These are phyloP conservation scores for Saccharomyces hybrid DNA, from an alignment of 1,139 yeast species.

Conservation along the genomic window DNA sequence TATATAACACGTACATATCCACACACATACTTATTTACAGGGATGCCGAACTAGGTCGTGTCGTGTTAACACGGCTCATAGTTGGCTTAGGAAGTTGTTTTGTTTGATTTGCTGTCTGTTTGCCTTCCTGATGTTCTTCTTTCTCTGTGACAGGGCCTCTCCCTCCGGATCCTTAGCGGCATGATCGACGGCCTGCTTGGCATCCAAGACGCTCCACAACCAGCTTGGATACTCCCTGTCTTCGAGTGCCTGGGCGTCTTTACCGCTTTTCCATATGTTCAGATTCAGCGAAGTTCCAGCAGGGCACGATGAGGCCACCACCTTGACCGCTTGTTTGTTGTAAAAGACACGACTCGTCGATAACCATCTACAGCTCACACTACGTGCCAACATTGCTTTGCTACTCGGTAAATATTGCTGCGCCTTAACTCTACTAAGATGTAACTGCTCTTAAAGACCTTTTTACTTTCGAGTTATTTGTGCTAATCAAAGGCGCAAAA, in stretches of 20 bases:
- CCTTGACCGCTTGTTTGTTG: background rate
- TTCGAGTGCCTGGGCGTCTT: slow-evolving; percentile 83
- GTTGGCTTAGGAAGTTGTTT: slow-evolving; percentile 55
- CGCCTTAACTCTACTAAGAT: background rate
- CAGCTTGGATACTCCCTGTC: slow-evolving; percentile 90
- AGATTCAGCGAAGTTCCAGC: slow-evolving; percentile 81
- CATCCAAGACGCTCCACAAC: slow-evolving; percentile 86
- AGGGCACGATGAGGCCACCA: slow-evolving; percentile 38
- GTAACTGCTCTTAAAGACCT: background rate
- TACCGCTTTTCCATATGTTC: slow-evolving; percentile 68
- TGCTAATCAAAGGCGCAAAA: background rate
- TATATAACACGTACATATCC: too few relatives aligned
- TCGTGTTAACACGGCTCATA: slow-evolving; percentile 6
- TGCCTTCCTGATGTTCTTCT: slow-evolving; percentile 56
- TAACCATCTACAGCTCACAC: background rate
- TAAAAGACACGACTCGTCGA: slow-evolving; percentile 2
- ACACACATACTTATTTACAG: slow-evolving; percentile 7
- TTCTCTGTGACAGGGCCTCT: slow-evolving; percentile 62
- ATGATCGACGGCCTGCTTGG: background rate
- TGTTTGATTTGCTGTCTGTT: slow-evolving; percentile 68
- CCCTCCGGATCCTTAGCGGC: slow-evolving; percentile 37
- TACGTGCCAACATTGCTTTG: background rate
- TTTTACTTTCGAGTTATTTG: background rate
- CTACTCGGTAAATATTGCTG: too few relatives aligned
- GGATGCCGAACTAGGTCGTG: background rate